phyloP scores from a whole-genome alignment of 805 yeast genomes.

The Candida germanica region DNA sequence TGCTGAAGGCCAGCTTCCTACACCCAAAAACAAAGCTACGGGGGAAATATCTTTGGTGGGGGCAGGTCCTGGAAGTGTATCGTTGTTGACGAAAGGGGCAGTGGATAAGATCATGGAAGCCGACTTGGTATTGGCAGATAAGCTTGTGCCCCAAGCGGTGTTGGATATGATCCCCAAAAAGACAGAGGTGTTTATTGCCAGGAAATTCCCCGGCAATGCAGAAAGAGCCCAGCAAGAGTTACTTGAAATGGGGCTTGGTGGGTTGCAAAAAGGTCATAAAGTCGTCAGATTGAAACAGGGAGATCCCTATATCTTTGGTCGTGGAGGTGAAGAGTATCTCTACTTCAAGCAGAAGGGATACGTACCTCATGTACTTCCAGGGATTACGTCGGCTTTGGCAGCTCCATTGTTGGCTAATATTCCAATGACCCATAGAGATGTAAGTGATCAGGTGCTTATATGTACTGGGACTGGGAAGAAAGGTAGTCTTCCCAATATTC shows the following conservation, averaged over 20 bases:
- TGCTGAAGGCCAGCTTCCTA: conserved; percentile 18
- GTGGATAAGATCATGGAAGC: conserved; percentile 75
- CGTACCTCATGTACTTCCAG: conserved; percentile 75
- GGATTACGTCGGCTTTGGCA: conserved; percentile 84
- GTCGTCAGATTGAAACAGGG: conserved; percentile 94
- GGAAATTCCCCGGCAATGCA: conserved; percentile 96
- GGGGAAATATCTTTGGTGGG: conserved; percentile 85
- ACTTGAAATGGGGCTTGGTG: conserved; percentile 65
- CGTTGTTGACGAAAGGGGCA: conserved; percentile 82
- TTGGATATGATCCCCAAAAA: conserved; percentile 72
- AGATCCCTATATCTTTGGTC: conserved; percentile 93
- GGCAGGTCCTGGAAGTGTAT: conserved; percentile 88
- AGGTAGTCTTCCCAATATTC: conserved; percentile 76
- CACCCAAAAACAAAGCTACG: not conserved
- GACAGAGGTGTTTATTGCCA: conserved; percentile 79
- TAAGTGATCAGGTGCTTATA: conserved; percentile 86
- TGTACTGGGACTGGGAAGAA: conserved; percentile 94
- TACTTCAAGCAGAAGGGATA: conserved; percentile 69
- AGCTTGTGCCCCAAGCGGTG: conserved; percentile 86
- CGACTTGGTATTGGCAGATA: conserved; percentile 84
- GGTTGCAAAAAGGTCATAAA: conserved; percentile 59
- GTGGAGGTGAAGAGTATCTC: conserved; percentile 90
- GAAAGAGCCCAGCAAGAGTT: conserved; percentile 89
- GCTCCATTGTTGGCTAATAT: conserved; percentile 80
- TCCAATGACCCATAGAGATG: conserved; percentile 89